Base-by-base conservation (phyloP, 371 early-diverging fungal species). In the Choanephora cucurbitarum region DNA sequence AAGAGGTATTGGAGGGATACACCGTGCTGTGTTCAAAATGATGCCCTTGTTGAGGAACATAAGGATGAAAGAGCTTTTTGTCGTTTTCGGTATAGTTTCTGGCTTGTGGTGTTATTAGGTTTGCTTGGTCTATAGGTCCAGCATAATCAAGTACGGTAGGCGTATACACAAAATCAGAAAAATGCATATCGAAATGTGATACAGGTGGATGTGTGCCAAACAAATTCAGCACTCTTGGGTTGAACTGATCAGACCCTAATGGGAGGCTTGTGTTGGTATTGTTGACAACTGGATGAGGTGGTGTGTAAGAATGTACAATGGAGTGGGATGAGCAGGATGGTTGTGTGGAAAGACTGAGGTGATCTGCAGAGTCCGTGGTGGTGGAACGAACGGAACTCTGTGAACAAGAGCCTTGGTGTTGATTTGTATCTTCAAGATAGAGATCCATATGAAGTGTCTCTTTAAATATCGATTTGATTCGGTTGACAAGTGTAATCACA, bases 401-500 rank as follows among this genome's bases (percentile, higher is more conserved):
- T 28, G 28, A 28, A 7, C 28, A 5, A 28, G 28, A 7, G 28
- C 28, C 28, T 28, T 28, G 28, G 7, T 28, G n/a, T n/a, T n/a
- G 28, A 28, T 7, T 5, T 28, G 7, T 7, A 28, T 7, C 7
- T 7, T 28, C 28, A 28, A 28, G 3, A 28, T 28, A 7, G 28
- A 28, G 28, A 9, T 61, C 23, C 10, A 45, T 41, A 14, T 46
- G 18, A 11, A 55, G 13, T 8, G 49, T 23, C 23, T 62, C 63
- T 22, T 22, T 18, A 21, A 62, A 57, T 24, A 57, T 46, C 4
- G 47, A n/a, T 8, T 65, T 55, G 31, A 76, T 76, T 17, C 64
- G 52, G 18, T 44, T 34, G 7, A 74, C 57, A 1, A 78, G 46
- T 7, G 65, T 49, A 1, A 52, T 44, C 0, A 74, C 73, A 49